Percentiles rank a stretch among this genome's conserved stretches.
phyloP scores from a whole-genome alignment of 805 yeast genomes.

The Zygosaccharomyces pseudorouxii region DNA sequence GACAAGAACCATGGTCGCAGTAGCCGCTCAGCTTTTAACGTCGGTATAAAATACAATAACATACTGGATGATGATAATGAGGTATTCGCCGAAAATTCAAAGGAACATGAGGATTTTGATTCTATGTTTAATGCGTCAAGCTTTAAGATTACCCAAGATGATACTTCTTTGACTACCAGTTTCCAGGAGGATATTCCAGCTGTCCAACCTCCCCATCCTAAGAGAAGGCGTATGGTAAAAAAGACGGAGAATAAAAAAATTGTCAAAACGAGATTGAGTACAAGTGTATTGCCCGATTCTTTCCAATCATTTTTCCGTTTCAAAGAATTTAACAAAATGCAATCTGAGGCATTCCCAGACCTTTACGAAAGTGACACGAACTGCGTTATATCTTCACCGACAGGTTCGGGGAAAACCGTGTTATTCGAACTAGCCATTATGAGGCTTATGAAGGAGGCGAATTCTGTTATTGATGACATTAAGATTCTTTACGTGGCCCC shows the following conservation, averaged over 20 bases:
- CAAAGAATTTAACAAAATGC: constrained; percentile 44
- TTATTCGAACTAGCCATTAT: constrained; percentile 50
- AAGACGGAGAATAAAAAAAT: not conserved
- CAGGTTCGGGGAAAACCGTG: constrained; percentile 58
- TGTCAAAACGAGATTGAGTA: constrained; percentile 3
- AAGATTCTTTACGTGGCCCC: constrained; percentile 52
- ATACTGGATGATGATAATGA: constrained; percentile 24
- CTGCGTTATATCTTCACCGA: constrained; percentile 50
- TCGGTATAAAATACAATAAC: constrained; percentile 20
- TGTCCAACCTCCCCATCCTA: not conserved
- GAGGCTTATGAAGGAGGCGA: constrained; percentile 27
- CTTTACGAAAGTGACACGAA: constrained; percentile 38
- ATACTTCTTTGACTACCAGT: not conserved
- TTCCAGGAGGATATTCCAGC: constrained; percentile 2
- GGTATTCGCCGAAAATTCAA: constrained; percentile 4
- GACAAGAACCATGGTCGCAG: not conserved
- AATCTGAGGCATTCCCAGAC: constrained; percentile 40
- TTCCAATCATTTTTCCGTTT: constrained; percentile 27
- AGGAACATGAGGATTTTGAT: constrained; percentile 4
- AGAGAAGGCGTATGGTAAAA: constrained; percentile 7
- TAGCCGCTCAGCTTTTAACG: constrained; percentile 21
- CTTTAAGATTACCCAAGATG: not conserved
- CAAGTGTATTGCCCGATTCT: constrained; percentile 36
- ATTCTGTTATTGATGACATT: constrained; percentile 14
- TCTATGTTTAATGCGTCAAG: not conserved